Conservation (phyloP, 306 rosid species). For the Ammopiptanthus mongolicus region DNA sequence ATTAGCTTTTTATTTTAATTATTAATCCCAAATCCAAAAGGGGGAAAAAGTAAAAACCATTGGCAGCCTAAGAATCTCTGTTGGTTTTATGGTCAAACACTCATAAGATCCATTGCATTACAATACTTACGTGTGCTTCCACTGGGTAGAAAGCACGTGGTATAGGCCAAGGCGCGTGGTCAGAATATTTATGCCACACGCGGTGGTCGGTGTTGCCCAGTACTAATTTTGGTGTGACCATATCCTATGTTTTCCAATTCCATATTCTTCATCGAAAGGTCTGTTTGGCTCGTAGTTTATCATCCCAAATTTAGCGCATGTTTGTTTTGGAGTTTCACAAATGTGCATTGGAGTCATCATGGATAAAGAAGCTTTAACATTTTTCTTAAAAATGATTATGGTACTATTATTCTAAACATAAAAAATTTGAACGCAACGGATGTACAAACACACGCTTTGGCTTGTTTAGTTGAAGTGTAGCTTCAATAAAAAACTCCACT, state of each 20-base stretch:
- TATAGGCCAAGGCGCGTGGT: slow-evolving; percentile 12
- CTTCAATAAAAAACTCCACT: background rate
- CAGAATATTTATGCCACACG: background rate
- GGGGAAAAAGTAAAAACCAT: background rate
- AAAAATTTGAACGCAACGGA: too few relatives aligned
- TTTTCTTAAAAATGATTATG: too few relatives aligned
- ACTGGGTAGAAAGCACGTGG: slow-evolving; percentile 2
- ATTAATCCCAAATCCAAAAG: background rate
- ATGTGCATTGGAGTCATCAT: too few relatives aligned
- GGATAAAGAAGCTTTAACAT: too few relatives aligned
- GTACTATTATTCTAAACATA: too few relatives aligned
- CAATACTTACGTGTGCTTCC: background rate
- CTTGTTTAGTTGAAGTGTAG: background rate
- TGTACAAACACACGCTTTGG: too few relatives aligned
- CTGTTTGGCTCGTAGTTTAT: too few relatives aligned
- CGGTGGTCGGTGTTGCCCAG: background rate
- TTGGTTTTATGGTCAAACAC: slow-evolving; percentile 3
- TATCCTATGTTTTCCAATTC: background rate
- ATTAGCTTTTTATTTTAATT: background rate
- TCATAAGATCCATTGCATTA: background rate
- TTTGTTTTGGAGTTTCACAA: too few relatives aligned
- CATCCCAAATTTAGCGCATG: too few relatives aligned
- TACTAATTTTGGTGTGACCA: background rate
- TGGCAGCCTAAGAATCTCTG: background rate
- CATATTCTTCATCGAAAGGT: background rate